phyloP scores from a whole-genome alignment of 441 rosid genomes.

The Erodium moschatum region DNA sequence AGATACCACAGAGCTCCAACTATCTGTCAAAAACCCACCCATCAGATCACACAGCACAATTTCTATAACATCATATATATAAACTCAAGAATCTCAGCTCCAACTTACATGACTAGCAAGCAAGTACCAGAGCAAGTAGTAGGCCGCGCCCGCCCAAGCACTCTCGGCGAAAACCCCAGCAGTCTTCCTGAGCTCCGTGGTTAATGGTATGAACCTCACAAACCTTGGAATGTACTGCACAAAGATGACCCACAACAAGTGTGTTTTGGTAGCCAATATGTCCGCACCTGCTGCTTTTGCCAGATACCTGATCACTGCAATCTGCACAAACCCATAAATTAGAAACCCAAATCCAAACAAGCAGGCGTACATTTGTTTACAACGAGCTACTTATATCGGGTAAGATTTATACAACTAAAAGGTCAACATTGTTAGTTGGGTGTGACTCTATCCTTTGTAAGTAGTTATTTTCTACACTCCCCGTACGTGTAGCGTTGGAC shows the following conservation, averaged over 20 bases:
- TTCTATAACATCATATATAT: no score
- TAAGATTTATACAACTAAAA: no score
- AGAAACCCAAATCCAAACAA: no score
- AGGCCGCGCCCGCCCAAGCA: constrained; percentile 80
- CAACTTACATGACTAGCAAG: constrained; percentile 80
- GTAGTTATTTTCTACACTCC: no score
- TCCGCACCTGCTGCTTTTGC: constrained; percentile 46
- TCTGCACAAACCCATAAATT: constrained; percentile 29
- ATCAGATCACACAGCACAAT: neutral
- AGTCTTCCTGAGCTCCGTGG: constrained; percentile 69
- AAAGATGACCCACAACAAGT: constrained; percentile 43
- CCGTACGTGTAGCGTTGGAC: no score
- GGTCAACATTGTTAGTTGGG: no score
- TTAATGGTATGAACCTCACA: constrained; percentile 58
- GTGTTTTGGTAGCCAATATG: constrained; percentile 55
- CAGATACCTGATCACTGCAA: constrained; percentile 70
- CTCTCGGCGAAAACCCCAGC: constrained; percentile 88
- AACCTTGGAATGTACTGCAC: constrained; percentile 78
- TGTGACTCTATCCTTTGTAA: no score
- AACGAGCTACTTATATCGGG: no score
- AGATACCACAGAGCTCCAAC: constrained; percentile 79
- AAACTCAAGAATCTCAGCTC: no score
- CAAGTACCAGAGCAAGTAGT: constrained; percentile 89
- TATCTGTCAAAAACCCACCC: constrained; percentile 23
- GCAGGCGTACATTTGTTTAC: no score